Evolutionary conservation across 2,329 filamentous ascomycete species (phyloP), one percentile per base, ranked within the genome.

Genomic region (Bipolaris victoriae): DNA sequence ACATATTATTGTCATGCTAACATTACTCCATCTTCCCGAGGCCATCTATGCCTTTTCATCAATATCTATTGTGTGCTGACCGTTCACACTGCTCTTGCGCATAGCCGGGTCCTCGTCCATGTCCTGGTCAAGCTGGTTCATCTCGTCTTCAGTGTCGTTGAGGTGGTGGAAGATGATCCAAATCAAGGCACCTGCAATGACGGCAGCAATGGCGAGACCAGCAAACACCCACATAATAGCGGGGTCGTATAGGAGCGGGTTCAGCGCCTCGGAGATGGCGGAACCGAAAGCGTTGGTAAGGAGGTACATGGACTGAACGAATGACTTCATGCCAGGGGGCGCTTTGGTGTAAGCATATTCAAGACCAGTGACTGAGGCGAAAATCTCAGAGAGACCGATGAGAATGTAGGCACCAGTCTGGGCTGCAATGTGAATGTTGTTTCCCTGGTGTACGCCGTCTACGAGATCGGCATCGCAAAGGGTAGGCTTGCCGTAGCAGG

Each of bases 201-300:
- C 75, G 15, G 63, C 68, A 1, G 64, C 49, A 26, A 69, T 60
- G 5, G 72, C 71, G 36, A 77, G 56, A 52, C 73, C 70, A 40
- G 71, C 70, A 65, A 70, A 77, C 85, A 90, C 86, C 86, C 87
- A 90, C 62, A 88, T 66, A 65, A 90, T 85, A 60, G 85, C 82
- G 4, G 88, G 88, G 64, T 91, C 84, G 57, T 84, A 83, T 2
- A 86, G 81, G 3, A 83, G 79, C 0, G 87, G 85, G 16, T 85
- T 83, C 9, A 90, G 77, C 0, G 86, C 88, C 71, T 88, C 85
- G 7, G 83, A 84, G 24, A 91, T 80, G 53, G 85, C 85, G 1
- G 84, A 81, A 7, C 84, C 84, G 53, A 87, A 82, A 6, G 85
- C 86, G 61, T 82, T 85, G 62, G 84, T 87, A 63, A 88, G 81